Evolutionary conservation across 257 asterid genomes (phyloP).

Genomic region (Agastache rugosa): DNA sequence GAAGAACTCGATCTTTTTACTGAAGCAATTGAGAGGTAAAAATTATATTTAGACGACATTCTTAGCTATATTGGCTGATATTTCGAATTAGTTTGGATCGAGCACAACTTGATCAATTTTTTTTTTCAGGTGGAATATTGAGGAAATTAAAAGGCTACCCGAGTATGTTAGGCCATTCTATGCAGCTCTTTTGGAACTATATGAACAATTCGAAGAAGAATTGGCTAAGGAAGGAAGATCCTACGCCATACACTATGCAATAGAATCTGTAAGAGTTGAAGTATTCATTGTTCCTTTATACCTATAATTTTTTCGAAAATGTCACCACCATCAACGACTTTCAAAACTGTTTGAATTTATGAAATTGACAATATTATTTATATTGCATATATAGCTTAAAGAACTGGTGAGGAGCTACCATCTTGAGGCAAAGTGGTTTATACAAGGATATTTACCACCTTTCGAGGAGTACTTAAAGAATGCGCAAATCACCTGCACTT

Average conservation of each 20-base stretch:
- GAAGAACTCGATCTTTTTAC: background rate
- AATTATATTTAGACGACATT: too few relatives aligned
- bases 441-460: constrained; percentile 30
- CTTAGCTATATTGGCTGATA: too few relatives aligned
- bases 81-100: too few relatives aligned
- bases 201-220: background rate
- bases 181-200: background rate
- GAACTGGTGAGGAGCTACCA: constrained; percentile 28
- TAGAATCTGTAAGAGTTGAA: background rate
- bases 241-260: background rate
- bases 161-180: background rate
- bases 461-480: constrained; percentile 22
- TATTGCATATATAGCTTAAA: constrained; percentile 12
- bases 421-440: constrained; percentile 33
- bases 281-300: background rate
- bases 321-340: too few relatives aligned
- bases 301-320: too few relatives aligned
- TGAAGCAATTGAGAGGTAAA: background rate
- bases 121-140: background rate
- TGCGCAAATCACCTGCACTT: constrained; percentile 5
- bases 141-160: background rate
- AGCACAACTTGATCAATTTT: background rate
- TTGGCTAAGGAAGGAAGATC: constrained; percentile 15
- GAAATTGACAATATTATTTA: background rate
- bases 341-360: too few relatives aligned